phyloP scores from a whole-genome alignment of 116 monocot genomes.

The Zostera marina region DNA sequence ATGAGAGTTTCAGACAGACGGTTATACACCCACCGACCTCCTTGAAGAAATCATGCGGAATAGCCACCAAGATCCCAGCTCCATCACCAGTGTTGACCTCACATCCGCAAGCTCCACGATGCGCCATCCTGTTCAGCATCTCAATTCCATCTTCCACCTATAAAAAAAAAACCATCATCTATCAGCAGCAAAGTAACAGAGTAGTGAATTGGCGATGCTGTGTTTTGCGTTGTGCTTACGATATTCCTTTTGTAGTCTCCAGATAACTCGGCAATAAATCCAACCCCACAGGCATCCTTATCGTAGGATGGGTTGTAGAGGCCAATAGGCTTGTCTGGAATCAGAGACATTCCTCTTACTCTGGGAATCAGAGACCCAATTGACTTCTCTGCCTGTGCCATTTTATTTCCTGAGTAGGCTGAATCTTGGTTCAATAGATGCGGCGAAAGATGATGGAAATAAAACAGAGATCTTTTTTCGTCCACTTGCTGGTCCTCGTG shows the following conservation, averaged over 20 bases:
- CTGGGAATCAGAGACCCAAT: slow-evolving; percentile 10
- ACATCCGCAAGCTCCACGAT: slow-evolving; percentile 96
- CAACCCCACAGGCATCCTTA: slow-evolving; percentile 95
- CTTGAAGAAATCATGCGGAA: slow-evolving; percentile 73
- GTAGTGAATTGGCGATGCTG: too few relatives aligned
- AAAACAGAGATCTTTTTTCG: too few relatives aligned
- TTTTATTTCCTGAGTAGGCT: neutral
- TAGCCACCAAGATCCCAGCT: slow-evolving; percentile 88
- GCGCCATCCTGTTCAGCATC: slow-evolving; percentile 90
- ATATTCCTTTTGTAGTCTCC: slow-evolving; percentile 62
- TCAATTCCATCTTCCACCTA: slow-evolving; percentile 82
- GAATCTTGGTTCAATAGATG: too few relatives aligned
- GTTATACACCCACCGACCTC: slow-evolving; percentile 35
- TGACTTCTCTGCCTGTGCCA: slow-evolving; percentile 9
- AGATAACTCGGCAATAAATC: slow-evolving; percentile 88
- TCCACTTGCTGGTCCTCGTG: too few relatives aligned
- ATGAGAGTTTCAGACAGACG: too few relatives aligned
- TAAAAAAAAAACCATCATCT: neutral
- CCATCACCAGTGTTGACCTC: slow-evolving; percentile 95
- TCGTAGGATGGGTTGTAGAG: slow-evolving; percentile 84
- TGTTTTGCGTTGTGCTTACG: too few relatives aligned
- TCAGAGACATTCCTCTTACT: slow-evolving; percentile 40
- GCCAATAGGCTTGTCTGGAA: slow-evolving; percentile 89
- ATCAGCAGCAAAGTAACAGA: neutral
- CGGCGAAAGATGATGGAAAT: too few relatives aligned